Evolutionary conservation across 225 moss, liverwort and hornwort species (phyloP), one percentile per base, ranked within the genome.

Genomic region (Marchantia paleacea): DNA sequence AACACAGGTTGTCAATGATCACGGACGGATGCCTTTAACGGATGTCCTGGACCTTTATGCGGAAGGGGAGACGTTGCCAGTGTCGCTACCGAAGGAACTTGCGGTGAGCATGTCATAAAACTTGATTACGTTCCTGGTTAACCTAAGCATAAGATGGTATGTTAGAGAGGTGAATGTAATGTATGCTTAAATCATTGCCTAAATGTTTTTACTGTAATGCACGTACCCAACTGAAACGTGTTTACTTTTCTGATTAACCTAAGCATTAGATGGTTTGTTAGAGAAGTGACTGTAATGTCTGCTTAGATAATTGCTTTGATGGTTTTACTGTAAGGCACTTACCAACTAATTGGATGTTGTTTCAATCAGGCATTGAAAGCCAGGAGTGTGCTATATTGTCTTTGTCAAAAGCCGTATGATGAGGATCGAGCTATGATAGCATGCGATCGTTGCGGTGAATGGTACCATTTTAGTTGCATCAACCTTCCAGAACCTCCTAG

Each of bases 391-490:
- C 61, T 97, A 30, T 97, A 94, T 80, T 97, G 97, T 78, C 83
- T 97, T 72, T 97, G 97, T 90, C 92, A 80, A 86, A 94, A 90
- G 85, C 97, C 97, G 19, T 97, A 94, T 69, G 93, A 97, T 58
- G 82, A 90, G 79, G 89, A 91, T 76, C 89, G 91, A 71, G 90
- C 89, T 8, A 97, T 97, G 97, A 93, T 97, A 76, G 94, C 90
- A 51, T 97, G 97, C 82, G 94, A 97, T 81, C 87, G 85, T 52
- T 97, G 97, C 87, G 82, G 91, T 55, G 97, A 94, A 80, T 97
- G 97, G 97, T 97, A 97, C 75, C 94, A 94, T 83, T 97, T 92
- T 79, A 90, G 91, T 71, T 97, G 94, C 81, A 85, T 94, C 80
- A 88, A 90, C 73, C 89, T 94, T 49, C 88, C 91, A 61, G 97